These are phyloP conservation scores for Heliocybe sulcata DNA, from an alignment of 1,284 basidiomycete species.

Conservation along the genomic window DNA sequence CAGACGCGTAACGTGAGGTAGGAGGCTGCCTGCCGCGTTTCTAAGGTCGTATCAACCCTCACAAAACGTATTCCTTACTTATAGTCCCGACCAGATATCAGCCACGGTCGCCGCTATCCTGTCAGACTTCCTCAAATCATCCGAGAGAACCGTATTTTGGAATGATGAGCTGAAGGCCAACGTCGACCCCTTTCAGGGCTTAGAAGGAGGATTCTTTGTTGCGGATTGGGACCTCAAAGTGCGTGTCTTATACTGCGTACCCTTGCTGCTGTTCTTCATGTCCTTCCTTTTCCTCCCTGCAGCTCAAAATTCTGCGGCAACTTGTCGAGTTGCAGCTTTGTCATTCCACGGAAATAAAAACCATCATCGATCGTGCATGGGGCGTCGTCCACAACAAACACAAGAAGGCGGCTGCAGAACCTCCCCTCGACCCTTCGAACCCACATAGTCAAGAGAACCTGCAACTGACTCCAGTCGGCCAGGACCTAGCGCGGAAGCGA, in stretches of 20 bases:
- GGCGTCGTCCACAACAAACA: conserved; percentile 75
- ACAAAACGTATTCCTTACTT: conserved; percentile 25
- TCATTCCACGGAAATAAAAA: conserved; percentile 60
- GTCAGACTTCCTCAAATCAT: conserved; percentile 60
- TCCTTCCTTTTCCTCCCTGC: conserved; percentile 6
- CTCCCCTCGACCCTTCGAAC: conserved; percentile 34
- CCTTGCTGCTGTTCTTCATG: background rate
- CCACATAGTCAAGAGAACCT: conserved; percentile 56
- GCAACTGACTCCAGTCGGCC: conserved; percentile 61
- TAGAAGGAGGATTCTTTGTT: conserved; percentile 63
- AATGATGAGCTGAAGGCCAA: conserved; percentile 57
- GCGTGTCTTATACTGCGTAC: conserved; percentile 21
- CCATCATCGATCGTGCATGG: conserved; percentile 73
- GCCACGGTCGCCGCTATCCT: conserved; percentile 58
- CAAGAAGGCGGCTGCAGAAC: conserved; percentile 58
- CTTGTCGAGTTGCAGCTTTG: conserved; percentile 73
- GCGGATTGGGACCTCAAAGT: conserved; percentile 76
- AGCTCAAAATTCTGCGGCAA: conserved; percentile 75
- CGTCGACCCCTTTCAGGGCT: conserved; percentile 58
- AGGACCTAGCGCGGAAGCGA: conserved; percentile 63
- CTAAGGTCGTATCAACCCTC: conserved; percentile 19
- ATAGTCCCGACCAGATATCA: conserved; percentile 70
- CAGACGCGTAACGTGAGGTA: conserved; percentile 82
- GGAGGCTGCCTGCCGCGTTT: conserved; percentile 27
- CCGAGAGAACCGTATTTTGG: conserved; percentile 74